Base-by-base conservation (phyloP, 202 grass and related monocot species). In the Hordeum pubiflorum region DNA sequence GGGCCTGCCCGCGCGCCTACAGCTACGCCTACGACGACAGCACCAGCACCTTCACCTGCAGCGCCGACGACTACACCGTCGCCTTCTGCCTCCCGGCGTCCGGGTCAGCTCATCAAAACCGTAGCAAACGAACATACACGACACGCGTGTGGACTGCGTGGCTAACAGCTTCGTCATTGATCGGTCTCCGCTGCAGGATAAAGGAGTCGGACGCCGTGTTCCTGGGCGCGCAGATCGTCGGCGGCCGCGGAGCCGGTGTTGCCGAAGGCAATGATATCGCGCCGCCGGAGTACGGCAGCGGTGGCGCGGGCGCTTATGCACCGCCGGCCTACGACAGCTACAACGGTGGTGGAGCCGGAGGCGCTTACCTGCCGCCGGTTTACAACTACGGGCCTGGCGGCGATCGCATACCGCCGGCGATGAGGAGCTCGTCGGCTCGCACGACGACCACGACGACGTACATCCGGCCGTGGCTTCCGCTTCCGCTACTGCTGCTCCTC, bases 11-110 rank as follows among this genome's bases (percentile, higher is more conserved):
- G 3, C 89, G 86, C 31, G 92, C 95, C 0, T 98, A 98, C 84
- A 98, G 95, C 88, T 98, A 98, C 52, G 95, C 95, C 10, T 98
- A 91, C 57, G 95, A 95, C 29, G 95, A 95, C 79, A 52, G 61
- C 21, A 86, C 90, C 13, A 93, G 90, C 90, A 98, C 90, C 32
- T 98, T 93, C 86, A 95, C 95, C 12, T 95, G 95, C 84, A 86
- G 27, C 40, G 92, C 91, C 52, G 80, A 63, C 54, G 95, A 94
- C 29, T 98, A 98, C 80, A 91, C 84, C 77, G 86, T 98, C 57
- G 88, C 89, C 56, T 98, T 91, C 88, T 94, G 92, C 86, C 88
- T 93, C 67, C 82, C 88, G 0, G 40, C 72, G 69, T 86, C 88
- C 43, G 81, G 81, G 86, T 94, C 9, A 54, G 69, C 50, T n/a